Base-by-base conservation (phyloP, 805 yeast genomes). In the Starmerella bombicola region DNA sequence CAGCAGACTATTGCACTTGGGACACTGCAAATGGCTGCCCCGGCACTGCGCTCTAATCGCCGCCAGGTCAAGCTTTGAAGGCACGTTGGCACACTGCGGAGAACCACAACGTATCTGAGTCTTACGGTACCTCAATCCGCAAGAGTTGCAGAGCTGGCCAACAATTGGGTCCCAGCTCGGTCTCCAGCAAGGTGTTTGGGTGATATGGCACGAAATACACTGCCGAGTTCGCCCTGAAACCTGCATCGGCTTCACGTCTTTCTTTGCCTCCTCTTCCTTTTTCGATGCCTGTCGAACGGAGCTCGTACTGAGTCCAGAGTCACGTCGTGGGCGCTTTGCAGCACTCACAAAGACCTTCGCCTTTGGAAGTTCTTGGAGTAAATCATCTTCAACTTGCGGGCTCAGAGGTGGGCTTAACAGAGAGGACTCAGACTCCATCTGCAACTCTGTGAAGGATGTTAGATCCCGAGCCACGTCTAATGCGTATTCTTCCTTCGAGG, bases 111-210 rank as follows among this genome's bases (percentile, higher is more conserved):
- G 71, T 3, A 94, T 93, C 21, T 83, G 81, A 0, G 96, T 86
- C 64, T 88, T 88, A 61, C 91, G 86, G 65, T 82, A 88, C 49
- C 98, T 69, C 53, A 88, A 67, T 1, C 98, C 98, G 63, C 98
- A 88, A 1, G 95, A 83, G 58, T 88, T 88, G 66, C 98, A 88
- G 51, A 88, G 69, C 64, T 86, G 97, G n/a, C 96, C 97, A 47
- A 80, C 84, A 49, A 76, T 67, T 21, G 76, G 68, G 3, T 88
- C 77, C 98, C 98, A 88, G 4, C 93, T 80, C 1, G 98, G 98
- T 57, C 98, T 73, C 98, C 98, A 88, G 61, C 98, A 88, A 4
- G 98, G 98, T 5, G 93, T 81, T 52, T 81, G 91, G 41, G 77
- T 79, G 1, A 91, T 75, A 5, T 85, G 84, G 62, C 98, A 88